Evolutionary conservation across 2,329 filamentous ascomycete species (phyloP), one percentile per base, ranked within the genome.

Genomic region (Ascochyta clinopodiicola): DNA sequence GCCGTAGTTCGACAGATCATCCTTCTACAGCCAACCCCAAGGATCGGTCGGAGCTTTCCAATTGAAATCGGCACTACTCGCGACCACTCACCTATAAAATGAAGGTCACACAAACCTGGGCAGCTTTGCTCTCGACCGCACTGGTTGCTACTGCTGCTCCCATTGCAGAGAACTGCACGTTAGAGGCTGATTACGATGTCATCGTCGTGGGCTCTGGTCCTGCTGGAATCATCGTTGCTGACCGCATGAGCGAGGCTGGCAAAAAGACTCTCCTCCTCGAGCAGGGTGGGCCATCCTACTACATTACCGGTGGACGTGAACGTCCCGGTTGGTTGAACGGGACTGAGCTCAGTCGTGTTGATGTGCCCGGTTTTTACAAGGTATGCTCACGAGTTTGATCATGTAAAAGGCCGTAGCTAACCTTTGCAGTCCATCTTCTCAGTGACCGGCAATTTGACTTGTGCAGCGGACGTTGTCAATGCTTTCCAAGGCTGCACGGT

Each of bases 231-330:
- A 80, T 84, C 27, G 78, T 81, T 31, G 80, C 81, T 27, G 79
- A 82, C 47, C 71, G 80, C 44, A 72, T 84, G 69, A 82, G 81
- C 47, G 81, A 82, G 59, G 78, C 79, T 10, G 81, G 81, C 27
- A 79, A 81, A 59, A 79, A 78, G 60, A 84, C 81, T 0, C 75
- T 84, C 24, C 73, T 85, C 0, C 74, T 84, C 4, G 82, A 84
- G 63, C 74, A 81, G 52, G 82, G 82, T 13, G 81, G 80, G 2
- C 69, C 76, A 32, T 84, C 81, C 7, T 81, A 83, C 53, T 79
- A 78, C 34, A 66, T 81, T 29, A 80, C 78, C 1, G 81, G 81
- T 22, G 80, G 80, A 15, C 77, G 62, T n/a, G 79, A 77, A 56
- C 75, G 72, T 61, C 82, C 82, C 1, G 67, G 60, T 12, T 84